Base-by-base conservation (phyloP, 2,329 filamentous ascomycete species). In the Rhynchosporium graminicola region DNA sequence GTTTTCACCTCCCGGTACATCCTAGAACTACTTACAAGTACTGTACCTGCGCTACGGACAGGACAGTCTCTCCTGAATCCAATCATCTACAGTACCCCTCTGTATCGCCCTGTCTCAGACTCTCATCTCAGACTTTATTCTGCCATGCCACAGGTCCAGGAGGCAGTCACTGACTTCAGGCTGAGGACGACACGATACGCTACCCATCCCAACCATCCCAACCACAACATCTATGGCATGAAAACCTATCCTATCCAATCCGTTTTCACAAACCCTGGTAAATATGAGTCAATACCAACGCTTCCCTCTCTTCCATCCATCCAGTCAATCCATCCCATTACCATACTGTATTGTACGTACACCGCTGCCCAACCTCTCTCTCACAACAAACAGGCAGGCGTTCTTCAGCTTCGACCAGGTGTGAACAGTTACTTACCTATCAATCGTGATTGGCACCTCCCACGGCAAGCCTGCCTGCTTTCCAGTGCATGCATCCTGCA, bases 41-140 rank as follows among this genome's bases (percentile, higher is more conserved):
- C 5, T 9, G 6, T 36, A 36, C 33, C 33, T 36, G 1, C 33
- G 20, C 33, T 36, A 36, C 33, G 6, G 67, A 65, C 63, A 67
- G 67, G 67, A 59, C 65, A 65, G 65, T 68, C 67, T 63, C 66
- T 26, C 20, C 62, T 57, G 12, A 2, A 20, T n/a, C 26, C n/a
- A 4, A 7, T 51, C 59, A 59, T 54, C 57, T 52, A 12, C 43
- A 57, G 57, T 51, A 31, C 38, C 57, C 36, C 46, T 20, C 45
- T 48, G 28, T 26, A 29, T 46, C 54, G 33, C 54, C 45, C 33
- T 36, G 6, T 36, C 33, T 36, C 33, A 36, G 9, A 36, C 33
- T 5, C 33, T 5, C 33, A 36, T 10, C 9, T 36, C 5, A 40
- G 29, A 28, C 3, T 3, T 26, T 13, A 43, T 46, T 57, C 54